Percentiles rank a stretch among this genome's conserved stretches.
phyloP scores from a whole-genome alignment of 108 stramenopile species.

The Pseudonitzschia delicatissima region DNA sequence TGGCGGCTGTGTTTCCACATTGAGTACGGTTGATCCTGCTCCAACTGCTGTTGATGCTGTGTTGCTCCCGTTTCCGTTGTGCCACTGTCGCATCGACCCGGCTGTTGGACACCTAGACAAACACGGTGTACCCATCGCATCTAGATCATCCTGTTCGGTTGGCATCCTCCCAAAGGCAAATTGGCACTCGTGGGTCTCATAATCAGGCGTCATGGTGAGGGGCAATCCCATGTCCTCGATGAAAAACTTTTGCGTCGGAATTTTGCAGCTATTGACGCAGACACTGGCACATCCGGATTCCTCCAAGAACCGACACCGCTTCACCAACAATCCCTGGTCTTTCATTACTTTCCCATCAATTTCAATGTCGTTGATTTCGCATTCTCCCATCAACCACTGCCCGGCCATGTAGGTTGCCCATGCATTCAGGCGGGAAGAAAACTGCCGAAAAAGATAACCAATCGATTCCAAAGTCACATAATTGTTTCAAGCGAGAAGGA shows the following conservation, averaged over 20 bases:
- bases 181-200: conserved; percentile 84
- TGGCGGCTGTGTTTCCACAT: neutral
- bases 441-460: conserved; percentile 17
- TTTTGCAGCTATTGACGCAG: conserved; percentile 93
- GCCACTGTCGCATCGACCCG: conserved; percentile 60
- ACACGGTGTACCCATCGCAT: conserved; percentile 71
- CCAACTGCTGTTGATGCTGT: neutral
- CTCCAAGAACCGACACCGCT: conserved; percentile 93
- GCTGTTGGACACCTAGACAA: conserved; percentile 71
- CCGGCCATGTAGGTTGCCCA: conserved; percentile 82
- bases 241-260: conserved; percentile 93
- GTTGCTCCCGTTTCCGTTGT: conserved; percentile 24
- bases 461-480: neutral
- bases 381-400: conserved; percentile 93
- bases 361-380: conserved; percentile 78
- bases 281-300: conserved; percentile 86
- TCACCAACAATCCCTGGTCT: conserved; percentile 78
- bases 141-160: conserved; percentile 51
- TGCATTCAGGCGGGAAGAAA: conserved; percentile 85
- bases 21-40: conserved; percentile 6
- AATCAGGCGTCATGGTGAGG: conserved; percentile 85
- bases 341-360: conserved; percentile 43
- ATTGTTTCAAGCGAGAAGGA: neutral
- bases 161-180: conserved; percentile 79
- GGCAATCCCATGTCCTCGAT: conserved; percentile 81